phyloP scores from a whole-genome alignment of 1,284 basidiomycete genomes.

The Laetiporus sulphureus region DNA sequence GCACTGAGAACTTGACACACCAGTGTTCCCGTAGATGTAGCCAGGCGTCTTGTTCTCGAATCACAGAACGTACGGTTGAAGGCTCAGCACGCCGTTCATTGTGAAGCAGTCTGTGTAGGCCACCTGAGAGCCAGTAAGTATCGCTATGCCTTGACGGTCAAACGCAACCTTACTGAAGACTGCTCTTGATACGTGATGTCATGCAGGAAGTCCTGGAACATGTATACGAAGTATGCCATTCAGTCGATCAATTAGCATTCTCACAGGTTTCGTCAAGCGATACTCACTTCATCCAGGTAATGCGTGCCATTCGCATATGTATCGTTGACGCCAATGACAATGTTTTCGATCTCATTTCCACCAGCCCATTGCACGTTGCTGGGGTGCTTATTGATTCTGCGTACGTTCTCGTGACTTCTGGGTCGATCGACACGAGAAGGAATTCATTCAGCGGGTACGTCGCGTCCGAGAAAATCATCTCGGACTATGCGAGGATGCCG shows the following conservation, averaged over 20 bases:
- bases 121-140: too few species aligned
- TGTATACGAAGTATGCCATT: constrained; percentile 41
- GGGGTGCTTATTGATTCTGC: constrained; percentile 48
- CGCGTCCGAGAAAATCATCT: constrained; percentile 57
- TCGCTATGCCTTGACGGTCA: too few species aligned
- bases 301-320: constrained; percentile 35
- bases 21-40: constrained; percentile 52
- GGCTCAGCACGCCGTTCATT: constrained; percentile 46
- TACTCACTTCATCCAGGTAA: constrained; percentile 44
- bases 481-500: constrained; percentile 60
- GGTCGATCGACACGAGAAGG: constrained; percentile 43
- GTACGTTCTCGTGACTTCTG: constrained; percentile 58
- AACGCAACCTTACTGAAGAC: constrained; percentile 37
- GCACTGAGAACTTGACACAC: constrained; percentile 23
- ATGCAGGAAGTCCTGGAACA: constrained; percentile 50
- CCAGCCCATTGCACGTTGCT: constrained; percentile 58
- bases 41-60: constrained; percentile 44
- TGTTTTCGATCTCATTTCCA: constrained; percentile 56
- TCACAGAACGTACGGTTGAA: constrained; percentile 50
- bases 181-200: constrained; percentile 40
- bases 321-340: constrained; percentile 34
- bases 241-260: not conserved
- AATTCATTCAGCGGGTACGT: constrained; percentile 51
- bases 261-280: too few species aligned
- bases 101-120: constrained; percentile 60